A percentile compares a stretch with the other conserved stretches of the same genome.
Conservation (phyloP, 2,329 filamentous ascomycete genomes). For the Fusarium sp. region DNA sequence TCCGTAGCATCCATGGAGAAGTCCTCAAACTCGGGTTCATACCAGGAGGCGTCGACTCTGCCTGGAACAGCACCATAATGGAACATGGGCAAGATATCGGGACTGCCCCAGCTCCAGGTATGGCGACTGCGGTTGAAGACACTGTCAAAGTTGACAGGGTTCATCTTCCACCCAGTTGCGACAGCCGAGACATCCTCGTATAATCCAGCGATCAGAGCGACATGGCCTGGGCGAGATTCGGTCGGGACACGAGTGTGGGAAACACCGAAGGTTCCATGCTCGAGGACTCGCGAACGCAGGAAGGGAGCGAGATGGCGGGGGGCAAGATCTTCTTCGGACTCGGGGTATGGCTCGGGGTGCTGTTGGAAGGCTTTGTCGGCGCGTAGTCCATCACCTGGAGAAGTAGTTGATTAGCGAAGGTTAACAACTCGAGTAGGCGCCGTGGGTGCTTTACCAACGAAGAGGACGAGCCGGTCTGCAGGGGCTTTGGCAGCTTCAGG, state of each 20-base stretch:
- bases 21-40: slow-evolving; percentile 87
- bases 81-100: slow-evolving; percentile 98
- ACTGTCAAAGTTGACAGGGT: slow-evolving; percentile 98
- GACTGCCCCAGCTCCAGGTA: slow-evolving; percentile 99
- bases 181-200: slow-evolving; percentile 99
- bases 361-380: slow-evolving; percentile 98
- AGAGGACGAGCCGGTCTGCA: slow-evolving; percentile 89
- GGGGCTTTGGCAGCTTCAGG: slow-evolving; percentile 73
- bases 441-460: slow-evolving; percentile 76
- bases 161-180: slow-evolving; percentile 97
- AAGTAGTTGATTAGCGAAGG: slow-evolving; percentile 15
- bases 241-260: slow-evolving; percentile 97
- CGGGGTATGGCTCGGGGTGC: slow-evolving; percentile 85
- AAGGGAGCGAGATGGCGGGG: slow-evolving; percentile 90
- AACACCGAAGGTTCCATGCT: slow-evolving; percentile 94
- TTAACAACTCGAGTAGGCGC: background rate
- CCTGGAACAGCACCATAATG: slow-evolving; percentile 90
- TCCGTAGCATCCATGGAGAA: slow-evolving; percentile 85
- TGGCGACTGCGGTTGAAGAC: slow-evolving; percentile 97
- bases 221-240: slow-evolving; percentile 95
- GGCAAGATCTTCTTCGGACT: slow-evolving; percentile 72
- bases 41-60: slow-evolving; percentile 87
- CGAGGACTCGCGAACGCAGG: slow-evolving; percentile 86
- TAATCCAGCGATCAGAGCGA: slow-evolving; percentile 93
- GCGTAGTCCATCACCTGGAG: slow-evolving; percentile 84